These are phyloP conservation scores for Polysphondylium violaceum DNA, from an alignment of 78 protist species.

Conservation along the genomic window DNA sequence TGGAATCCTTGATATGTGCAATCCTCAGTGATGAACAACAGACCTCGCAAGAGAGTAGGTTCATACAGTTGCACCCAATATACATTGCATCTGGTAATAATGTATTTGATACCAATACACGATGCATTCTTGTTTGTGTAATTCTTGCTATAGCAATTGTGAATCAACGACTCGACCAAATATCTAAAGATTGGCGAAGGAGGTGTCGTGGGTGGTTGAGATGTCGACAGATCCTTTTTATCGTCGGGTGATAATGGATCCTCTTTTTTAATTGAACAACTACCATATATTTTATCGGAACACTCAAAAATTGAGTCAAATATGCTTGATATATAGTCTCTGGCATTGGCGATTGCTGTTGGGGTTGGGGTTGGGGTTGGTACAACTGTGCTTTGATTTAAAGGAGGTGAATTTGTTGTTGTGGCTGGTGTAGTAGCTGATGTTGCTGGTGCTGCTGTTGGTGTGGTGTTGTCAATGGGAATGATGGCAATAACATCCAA, in stretches of 20 bases:
- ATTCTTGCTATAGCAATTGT: slow-evolving; percentile 24
- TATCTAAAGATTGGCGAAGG: slow-evolving; percentile 28
- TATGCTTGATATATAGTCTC: background rate
- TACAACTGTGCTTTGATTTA: slow-evolving; percentile 3
- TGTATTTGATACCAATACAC: slow-evolving; percentile 42
- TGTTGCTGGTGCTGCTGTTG: background rate
- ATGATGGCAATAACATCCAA: slow-evolving; percentile 26
- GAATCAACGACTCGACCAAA: slow-evolving; percentile 8
- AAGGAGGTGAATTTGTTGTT: background rate
- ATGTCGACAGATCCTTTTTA: background rate
- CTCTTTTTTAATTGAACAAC: background rate
- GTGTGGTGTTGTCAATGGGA: background rate
- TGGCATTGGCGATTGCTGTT: background rate
- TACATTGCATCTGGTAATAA: slow-evolving; percentile 41
- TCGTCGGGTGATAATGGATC: background rate
- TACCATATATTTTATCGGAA: slow-evolving; percentile 16
- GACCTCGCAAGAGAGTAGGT: slow-evolving; percentile 59
- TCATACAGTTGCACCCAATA: slow-evolving; percentile 50
- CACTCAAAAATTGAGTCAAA: slow-evolving; percentile 7
- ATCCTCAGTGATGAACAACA: slow-evolving; percentile 83
- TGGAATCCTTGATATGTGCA: slow-evolving; percentile 52
- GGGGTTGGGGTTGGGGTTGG: background rate
- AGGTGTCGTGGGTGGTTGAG: background rate
- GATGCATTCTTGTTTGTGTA: slow-evolving; percentile 33
- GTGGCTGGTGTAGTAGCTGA: background rate